phyloP scores from a whole-genome alignment of 2,329 filamentous ascomycete genomes.

The Sordariomycetes sp. region DNA sequence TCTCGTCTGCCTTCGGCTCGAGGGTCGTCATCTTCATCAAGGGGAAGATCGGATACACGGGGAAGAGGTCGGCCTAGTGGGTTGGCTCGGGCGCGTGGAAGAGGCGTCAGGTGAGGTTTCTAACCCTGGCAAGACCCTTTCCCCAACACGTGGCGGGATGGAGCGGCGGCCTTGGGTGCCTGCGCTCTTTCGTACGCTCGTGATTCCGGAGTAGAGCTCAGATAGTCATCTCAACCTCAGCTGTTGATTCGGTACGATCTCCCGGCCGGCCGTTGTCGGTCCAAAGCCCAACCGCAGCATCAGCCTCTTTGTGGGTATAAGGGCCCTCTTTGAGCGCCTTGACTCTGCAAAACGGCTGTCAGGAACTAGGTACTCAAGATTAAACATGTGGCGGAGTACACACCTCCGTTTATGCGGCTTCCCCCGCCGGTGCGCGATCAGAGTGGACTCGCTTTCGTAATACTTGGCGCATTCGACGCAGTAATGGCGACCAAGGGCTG shows the following conservation, averaged over 20 bases:
- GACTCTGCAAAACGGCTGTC: slow-evolving; percentile 42
- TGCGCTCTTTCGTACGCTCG: no score
- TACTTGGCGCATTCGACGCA: slow-evolving; percentile 93
- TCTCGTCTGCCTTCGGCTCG: slow-evolving; percentile 39
- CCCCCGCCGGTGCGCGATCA: slow-evolving; percentile 67
- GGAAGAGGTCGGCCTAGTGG: slow-evolving; percentile 32
- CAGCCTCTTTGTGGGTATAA: slow-evolving; percentile 78
- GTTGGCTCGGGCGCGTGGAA: slow-evolving; percentile 34
- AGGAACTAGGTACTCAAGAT: slow-evolving; percentile 10
- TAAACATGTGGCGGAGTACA: slow-evolving; percentile 6
- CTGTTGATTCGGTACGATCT: background rate
- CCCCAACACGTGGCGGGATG: no score
- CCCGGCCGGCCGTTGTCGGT: slow-evolving; percentile 53
- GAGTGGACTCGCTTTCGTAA: slow-evolving; percentile 78
- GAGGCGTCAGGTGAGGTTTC: slow-evolving; percentile 30
- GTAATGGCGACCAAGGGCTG: slow-evolving; percentile 76
- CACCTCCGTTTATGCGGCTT: slow-evolving; percentile 92
- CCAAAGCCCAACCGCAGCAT: slow-evolving; percentile 65
- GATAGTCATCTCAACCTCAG: background rate
- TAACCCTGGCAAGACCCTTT: no score
- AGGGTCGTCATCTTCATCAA: slow-evolving; percentile 23
- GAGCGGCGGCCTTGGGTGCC: no score
- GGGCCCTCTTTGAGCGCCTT: slow-evolving; percentile 77
- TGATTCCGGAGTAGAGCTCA: no score
- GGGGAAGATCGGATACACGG: slow-evolving; percentile 16